Percentiles rank a stretch among this genome's conserved stretches.
Evolutionary conservation across 257 asterid genomes (phyloP).

Genomic region (Solanum medicagineum): DNA sequence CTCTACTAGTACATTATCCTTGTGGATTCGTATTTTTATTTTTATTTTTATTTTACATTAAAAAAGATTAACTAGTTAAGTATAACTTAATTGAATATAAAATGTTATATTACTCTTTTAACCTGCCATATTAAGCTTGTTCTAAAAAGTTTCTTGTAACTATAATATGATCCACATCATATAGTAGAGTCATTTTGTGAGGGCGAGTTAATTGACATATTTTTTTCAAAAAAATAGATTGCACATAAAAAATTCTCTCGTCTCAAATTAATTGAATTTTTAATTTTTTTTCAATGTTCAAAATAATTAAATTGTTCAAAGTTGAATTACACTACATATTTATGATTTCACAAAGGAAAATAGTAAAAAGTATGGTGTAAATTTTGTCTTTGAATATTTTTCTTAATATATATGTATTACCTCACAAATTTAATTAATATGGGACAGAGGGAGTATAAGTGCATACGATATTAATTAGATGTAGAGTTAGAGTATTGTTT

Average conservation of each 20-base stretch:
- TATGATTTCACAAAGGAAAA: no score
- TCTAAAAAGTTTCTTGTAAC: neutral
- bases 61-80: neutral
- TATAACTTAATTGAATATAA: neutral
- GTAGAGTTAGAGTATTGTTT: neutral
- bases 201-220: neutral
- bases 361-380: no score
- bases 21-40: neutral
- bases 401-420: no score
- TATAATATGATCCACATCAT: neutral
- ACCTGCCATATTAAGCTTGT: neutral
- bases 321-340: no score
- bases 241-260: no score
- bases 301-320: no score
- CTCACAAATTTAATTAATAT: no score
- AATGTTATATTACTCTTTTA: neutral
- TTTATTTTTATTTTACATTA: neutral
- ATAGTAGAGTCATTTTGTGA: neutral
- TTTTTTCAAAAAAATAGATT: neutral
- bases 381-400: no score
- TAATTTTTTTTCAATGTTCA: no score
- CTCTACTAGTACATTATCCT: slow-evolving; percentile 1
- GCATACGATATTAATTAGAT: neutral
- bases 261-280: no score
- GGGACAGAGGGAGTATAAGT: fast-evolving